phyloP scores from a whole-genome alignment of 1,284 basidiomycete genomes.

The Erythrobasidium hasegawianum region DNA sequence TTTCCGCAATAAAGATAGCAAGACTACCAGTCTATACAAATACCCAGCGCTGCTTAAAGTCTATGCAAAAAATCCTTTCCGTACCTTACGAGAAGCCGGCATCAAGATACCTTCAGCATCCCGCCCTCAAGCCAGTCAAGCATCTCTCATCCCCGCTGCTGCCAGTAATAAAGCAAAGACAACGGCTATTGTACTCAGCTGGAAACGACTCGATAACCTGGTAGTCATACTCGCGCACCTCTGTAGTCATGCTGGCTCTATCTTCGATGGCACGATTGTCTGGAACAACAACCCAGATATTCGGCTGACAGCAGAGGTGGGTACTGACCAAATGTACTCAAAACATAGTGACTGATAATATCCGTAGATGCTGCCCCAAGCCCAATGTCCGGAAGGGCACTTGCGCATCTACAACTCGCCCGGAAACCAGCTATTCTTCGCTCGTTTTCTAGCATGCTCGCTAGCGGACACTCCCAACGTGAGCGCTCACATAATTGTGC shows the following conservation, averaged over 20 bases:
- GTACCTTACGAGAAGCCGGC: conserved; percentile 17
- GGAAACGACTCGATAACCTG: conserved; percentile 43
- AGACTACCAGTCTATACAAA: background rate
- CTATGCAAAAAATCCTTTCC: conserved; percentile 18
- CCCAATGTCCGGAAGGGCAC: conserved; percentile 39
- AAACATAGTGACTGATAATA: too few species aligned
- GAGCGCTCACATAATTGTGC: background rate
- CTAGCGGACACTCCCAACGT: conserved; percentile 37
- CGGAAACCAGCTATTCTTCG: conserved; percentile 43
- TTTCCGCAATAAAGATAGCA: background rate
- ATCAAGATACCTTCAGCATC: background rate
- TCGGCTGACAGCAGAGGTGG: conserved; percentile 32
- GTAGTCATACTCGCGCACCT: conserved; percentile 40
- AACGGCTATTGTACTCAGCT: conserved; percentile 43
- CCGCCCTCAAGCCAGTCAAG: background rate
- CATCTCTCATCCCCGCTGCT: background rate
- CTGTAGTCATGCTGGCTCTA: conserved; percentile 36
- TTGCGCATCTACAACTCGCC: conserved; percentile 45
- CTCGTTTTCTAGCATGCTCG: conserved; percentile 44
- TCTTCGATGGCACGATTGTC: conserved; percentile 39
- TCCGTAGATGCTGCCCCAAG: conserved; percentile 36
- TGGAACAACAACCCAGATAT: conserved; percentile 45
- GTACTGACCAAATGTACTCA: background rate
- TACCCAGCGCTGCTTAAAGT: background rate
- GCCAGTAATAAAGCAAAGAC: conserved; percentile 5